Conservation (phyloP, 441 rosid species). For the Croton laevigatus region DNA sequence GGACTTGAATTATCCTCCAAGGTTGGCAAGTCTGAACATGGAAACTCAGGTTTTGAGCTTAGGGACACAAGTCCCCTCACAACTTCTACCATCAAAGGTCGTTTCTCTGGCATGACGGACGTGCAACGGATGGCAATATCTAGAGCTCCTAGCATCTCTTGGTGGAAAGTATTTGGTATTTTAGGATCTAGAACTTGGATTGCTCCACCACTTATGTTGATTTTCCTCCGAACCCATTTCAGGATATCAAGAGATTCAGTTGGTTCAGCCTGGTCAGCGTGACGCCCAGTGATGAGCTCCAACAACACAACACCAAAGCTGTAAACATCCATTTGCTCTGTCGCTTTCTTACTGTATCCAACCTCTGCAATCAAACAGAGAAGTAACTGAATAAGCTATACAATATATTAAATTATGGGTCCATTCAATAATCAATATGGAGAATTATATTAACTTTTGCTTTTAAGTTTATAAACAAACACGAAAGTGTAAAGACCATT, state of each 20-base stretch:
- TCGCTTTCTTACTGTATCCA: slow-evolving; percentile 70
- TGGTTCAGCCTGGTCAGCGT: slow-evolving; percentile 57
- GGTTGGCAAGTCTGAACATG: slow-evolving; percentile 25
- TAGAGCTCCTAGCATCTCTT: slow-evolving; percentile 68
- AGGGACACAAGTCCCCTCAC: slow-evolving; percentile 55
- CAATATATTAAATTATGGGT: too few species aligned
- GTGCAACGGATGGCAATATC: slow-evolving; percentile 75
- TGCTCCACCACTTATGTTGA: slow-evolving; percentile 73
- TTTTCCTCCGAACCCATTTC: slow-evolving; percentile 86
- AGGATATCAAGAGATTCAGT: slow-evolving; percentile 58
- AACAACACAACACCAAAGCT: slow-evolving; percentile 79
- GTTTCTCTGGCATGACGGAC: slow-evolving; percentile 67
- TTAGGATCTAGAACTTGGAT: slow-evolving; percentile 67
- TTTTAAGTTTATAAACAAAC: background rate
- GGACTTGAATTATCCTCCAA: slow-evolving; percentile 38
- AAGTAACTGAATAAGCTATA: slow-evolving; percentile 5
- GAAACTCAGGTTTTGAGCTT: slow-evolving; percentile 29
- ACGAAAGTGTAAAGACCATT: background rate
- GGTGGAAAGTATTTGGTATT: slow-evolving; percentile 45
- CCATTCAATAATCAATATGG: too few species aligned
- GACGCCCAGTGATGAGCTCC: slow-evolving; percentile 76
- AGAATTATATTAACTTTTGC: background rate
- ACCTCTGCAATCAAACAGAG: slow-evolving; percentile 56
- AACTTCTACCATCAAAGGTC: slow-evolving; percentile 72
- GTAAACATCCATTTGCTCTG: slow-evolving; percentile 81